phyloP scores from a whole-genome alignment of 2,329 filamentous ascomycete genomes.

The Myriosclerotinia scirpicola region DNA sequence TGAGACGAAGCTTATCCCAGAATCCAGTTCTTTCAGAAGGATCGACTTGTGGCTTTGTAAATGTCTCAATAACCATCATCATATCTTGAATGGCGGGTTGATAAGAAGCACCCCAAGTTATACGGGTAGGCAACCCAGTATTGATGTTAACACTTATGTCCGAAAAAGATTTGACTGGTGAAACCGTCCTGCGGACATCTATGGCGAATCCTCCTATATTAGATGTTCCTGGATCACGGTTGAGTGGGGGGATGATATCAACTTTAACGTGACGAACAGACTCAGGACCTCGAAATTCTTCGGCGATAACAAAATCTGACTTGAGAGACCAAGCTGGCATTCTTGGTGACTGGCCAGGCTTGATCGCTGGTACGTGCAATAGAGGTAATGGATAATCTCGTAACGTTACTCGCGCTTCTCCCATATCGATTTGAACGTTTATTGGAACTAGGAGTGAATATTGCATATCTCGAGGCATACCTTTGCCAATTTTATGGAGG shows the following conservation, averaged over 20 bases:
- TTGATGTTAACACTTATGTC: constrained; percentile 92
- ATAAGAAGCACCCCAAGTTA: constrained; percentile 97
- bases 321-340: constrained; percentile 79
- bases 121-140: constrained; percentile 84
- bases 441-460: constrained; percentile 89
- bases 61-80: constrained; percentile 99
- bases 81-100: constrained; percentile 98
- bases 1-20: constrained; percentile 97
- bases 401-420: constrained; percentile 81
- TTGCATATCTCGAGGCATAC: constrained; percentile 87
- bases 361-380: constrained; percentile 82
- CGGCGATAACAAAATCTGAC: constrained; percentile 92
- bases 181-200: constrained; percentile 85
- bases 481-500: constrained; percentile 88
- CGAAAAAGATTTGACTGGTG: constrained; percentile 94
- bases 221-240: constrained; percentile 53
- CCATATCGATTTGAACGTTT: constrained; percentile 85
- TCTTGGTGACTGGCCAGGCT: constrained; percentile 74
- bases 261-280: constrained; percentile 80
- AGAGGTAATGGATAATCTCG: constrained; percentile 93
- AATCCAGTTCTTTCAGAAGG: constrained; percentile 93
- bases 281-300: constrained; percentile 81
- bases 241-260: constrained; percentile 74
- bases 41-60: constrained; percentile 93
- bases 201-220: constrained; percentile 71